A percentile compares a stretch with the other conserved stretches of the same genome.
These are phyloP conservation scores for Stevia rebaudiana DNA, from an alignment of 140 eudicot genomes.

Conservation along the genomic window DNA sequence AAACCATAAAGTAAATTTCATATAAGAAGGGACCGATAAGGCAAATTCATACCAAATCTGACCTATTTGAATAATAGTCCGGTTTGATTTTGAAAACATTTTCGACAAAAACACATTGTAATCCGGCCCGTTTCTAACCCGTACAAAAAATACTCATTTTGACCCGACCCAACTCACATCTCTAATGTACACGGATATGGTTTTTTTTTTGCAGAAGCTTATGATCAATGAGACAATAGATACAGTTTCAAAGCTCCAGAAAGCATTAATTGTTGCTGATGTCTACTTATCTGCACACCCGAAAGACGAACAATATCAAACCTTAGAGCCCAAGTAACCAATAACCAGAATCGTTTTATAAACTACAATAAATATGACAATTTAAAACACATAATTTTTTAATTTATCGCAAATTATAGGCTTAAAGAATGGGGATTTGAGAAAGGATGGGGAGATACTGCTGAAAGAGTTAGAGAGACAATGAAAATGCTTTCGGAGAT, in stretches of 20 bases:
- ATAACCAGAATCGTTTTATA: background rate
- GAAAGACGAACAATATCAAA: slow-evolving; percentile 45
- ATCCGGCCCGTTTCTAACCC: background rate
- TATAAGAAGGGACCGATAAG: too few species aligned
- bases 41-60: too few species aligned
- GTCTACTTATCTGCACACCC: slow-evolving; percentile 58
- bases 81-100: too few species aligned
- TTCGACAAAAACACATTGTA: background rate
- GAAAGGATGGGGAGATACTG: slow-evolving; percentile 87
- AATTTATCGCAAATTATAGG: slow-evolving; percentile 31
- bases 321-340: slow-evolving; percentile 57
- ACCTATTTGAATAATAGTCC: too few species aligned
- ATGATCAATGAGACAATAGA: slow-evolving; percentile 66
- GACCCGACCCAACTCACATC: background rate
- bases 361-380: background rate
- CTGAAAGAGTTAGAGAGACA: slow-evolving; percentile 58
- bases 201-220: slow-evolving; percentile 49
- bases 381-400: background rate
- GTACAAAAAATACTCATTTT: background rate
- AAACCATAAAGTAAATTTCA: too few species aligned
- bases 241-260: slow-evolving; percentile 51
- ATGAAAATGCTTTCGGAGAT: slow-evolving; percentile 71
- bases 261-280: slow-evolving; percentile 62
- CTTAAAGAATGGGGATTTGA: slow-evolving; percentile 86
- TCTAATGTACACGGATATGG: background rate